phyloP scores from a whole-genome alignment of 768 basidiomycete genomes.

The Gloeopeniophorella convolvens region DNA sequence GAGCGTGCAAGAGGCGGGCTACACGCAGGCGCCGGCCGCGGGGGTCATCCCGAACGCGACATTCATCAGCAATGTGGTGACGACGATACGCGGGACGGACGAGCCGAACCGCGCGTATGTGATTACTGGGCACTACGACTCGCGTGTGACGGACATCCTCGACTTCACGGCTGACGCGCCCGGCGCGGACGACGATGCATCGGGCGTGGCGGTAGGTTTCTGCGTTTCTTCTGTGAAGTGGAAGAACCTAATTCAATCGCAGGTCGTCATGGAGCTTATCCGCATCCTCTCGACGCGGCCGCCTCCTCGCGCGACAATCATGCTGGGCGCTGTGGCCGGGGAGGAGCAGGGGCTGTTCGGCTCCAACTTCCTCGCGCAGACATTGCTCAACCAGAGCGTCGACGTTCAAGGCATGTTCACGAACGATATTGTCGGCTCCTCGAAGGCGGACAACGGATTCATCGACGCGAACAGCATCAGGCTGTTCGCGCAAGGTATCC shows the following conservation, averaged over 20 bases:
- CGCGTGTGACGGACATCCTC: constrained; percentile 34
- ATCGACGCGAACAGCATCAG: constrained; percentile 43
- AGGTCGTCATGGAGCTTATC: constrained; percentile 45
- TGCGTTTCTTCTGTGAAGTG: not conserved
- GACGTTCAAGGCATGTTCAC: constrained; percentile 54
- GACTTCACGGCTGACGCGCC: constrained; percentile 43
- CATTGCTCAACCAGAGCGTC: constrained; percentile 35
- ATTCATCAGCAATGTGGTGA: constrained; percentile 45
- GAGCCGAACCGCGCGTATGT: constrained; percentile 47
- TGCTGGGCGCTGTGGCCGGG: constrained; percentile 44
- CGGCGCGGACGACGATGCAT: constrained; percentile 49
- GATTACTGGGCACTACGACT: constrained; percentile 51
- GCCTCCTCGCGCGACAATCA: constrained; percentile 42
- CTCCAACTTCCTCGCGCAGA: constrained; percentile 40
- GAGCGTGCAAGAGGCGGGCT: constrained; percentile 38
- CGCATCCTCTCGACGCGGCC: constrained; percentile 42
- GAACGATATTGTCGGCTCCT: constrained; percentile 51
- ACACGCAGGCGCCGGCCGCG: constrained; percentile 34
- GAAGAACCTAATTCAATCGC: not conserved
- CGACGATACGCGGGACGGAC: constrained; percentile 41
- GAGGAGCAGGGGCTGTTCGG: constrained; percentile 50
- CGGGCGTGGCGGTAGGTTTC: constrained; percentile 38
- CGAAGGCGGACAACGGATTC: constrained; percentile 42
- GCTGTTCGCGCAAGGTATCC: constrained; percentile 47
- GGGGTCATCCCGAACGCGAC: constrained; percentile 37